These are phyloP conservation scores for Aphanomyces cochlioides DNA, from an alignment of 352 stramenopile genomes.

Conservation along the genomic window DNA sequence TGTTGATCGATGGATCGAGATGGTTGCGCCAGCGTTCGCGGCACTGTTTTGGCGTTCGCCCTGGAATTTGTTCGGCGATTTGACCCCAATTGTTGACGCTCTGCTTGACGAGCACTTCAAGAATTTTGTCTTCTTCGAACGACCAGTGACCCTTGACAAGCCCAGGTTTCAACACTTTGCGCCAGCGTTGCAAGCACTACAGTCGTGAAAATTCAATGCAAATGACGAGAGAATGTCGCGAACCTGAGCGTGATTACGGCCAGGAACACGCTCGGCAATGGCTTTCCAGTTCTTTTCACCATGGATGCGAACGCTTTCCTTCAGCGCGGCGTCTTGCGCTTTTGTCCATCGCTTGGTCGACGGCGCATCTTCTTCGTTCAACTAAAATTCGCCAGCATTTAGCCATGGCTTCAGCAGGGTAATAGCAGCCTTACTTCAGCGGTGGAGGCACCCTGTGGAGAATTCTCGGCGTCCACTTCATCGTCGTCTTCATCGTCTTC, in stretches of 20 bases:
- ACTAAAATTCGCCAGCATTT: conserved; percentile 18
- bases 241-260: conserved; percentile 75
- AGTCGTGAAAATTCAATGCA: not conserved
- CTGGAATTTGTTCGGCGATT: conserved; percentile 90
- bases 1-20: conserved; percentile 89
- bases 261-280: conserved; percentile 78
- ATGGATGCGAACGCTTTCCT: conserved; percentile 75
- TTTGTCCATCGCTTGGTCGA: conserved; percentile 86
- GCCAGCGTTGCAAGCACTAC: conserved; percentile 81
- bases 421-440: not conserved
- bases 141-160: conserved; percentile 95
- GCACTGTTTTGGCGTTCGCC: conserved; percentile 89
- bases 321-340: conserved; percentile 77
- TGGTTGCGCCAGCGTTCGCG: conserved; percentile 90
- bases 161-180: conserved; percentile 92
- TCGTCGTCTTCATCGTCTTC: conserved; percentile 40
- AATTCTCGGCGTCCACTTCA: conserved; percentile 31
- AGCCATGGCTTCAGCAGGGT: not conserved
- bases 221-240: no score
- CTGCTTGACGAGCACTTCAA: conserved; percentile 85
- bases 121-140: conserved; percentile 92
- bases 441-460: not conserved
- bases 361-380: conserved; percentile 54
- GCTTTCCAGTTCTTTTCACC: conserved; percentile 89
- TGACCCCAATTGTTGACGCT: conserved; percentile 92